Evolutionary conservation across 2,329 filamentous ascomycete genomes (phyloP), one percentile per base, ranked within the genome.

Genomic region (Penicillium sp.): DNA sequence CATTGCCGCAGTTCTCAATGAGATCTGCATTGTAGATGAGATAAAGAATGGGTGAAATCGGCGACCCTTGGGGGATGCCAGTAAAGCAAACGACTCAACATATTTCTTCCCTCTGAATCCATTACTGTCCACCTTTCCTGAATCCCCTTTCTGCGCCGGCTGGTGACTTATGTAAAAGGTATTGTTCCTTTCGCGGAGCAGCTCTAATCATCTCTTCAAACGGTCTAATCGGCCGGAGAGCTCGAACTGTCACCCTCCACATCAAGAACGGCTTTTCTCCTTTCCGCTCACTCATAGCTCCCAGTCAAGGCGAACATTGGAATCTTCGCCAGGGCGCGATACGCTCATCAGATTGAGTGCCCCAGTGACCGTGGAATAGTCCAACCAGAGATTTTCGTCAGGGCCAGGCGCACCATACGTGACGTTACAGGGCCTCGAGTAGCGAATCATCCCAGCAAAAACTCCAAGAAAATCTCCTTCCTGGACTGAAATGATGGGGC

Each of bases 291-390:
- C 43, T 28, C 28, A 48, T 28, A 40, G 25, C 14, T 43, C 49
- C 49, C 19, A 52, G 5, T 39, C 28, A 14, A 47, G 49, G 11
- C 27, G 37, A 5, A 51, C 39, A 18, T 48, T 48, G 3, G 38
- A 29, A 5, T 39, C 28, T 29, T 39, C 38, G 1, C 42, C 14
- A 44, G 35, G 44, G 14, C n/a, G 33, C 18, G 34, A 48, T 39
- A 48, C 39, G 8, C 11, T 22, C 18, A 52, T 48, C 1, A 31
- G 18, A 12, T 52, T 52, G 1, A 52, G 36, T 16, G 12, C 28
- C 22, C 49, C 34, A 22, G 44, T 52, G 16, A 52, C 44, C n/a
- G 1, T 41, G 13, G 45, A 45, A 16, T 52, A 52, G 14, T 52
- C 45, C 8, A 52, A 30, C 45, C 41, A 52, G 16, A 52, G 49